phyloP scores from a whole-genome alignment of 2,329 filamentous ascomycete genomes.

The Fusarium siculi region DNA sequence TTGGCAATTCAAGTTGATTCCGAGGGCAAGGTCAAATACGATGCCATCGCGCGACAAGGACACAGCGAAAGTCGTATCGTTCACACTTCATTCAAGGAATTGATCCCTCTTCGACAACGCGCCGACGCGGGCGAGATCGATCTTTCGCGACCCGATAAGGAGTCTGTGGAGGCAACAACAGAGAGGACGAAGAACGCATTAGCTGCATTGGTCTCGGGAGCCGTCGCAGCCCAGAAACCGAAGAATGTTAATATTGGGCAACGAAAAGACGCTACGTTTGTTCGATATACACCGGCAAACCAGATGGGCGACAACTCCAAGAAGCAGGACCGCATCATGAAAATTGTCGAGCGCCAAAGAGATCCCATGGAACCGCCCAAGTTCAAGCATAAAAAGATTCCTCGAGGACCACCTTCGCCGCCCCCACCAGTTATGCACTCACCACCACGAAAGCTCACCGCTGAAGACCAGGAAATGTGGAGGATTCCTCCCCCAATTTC shows the following conservation, averaged over 20 bases:
- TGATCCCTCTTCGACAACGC: conserved; percentile 92
- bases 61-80: conserved; percentile 86
- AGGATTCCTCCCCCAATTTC: conserved; percentile 87
- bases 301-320: conserved; percentile 91
- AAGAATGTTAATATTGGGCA: conserved; percentile 90
- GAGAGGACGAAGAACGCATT: conserved; percentile 90
- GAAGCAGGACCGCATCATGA: conserved; percentile 97
- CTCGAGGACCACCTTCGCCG: conserved; percentile 88
- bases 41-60: conserved; percentile 90
- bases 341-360: conserved; percentile 92
- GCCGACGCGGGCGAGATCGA: conserved; percentile 94
- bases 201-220: conserved; percentile 82
- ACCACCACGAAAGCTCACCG: conserved; percentile 92
- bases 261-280: conserved; percentile 88
- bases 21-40: conserved; percentile 95
- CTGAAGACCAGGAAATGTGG: conserved; percentile 97
- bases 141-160: conserved; percentile 83
- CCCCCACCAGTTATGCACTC: conserved; percentile 96
- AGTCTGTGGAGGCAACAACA: conserved; percentile 84
- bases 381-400: conserved; percentile 99
- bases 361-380: conserved; percentile 98
- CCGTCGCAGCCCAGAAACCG: conserved; percentile 91
- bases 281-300: conserved; percentile 93
- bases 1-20: conserved; percentile 91
- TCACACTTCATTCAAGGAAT: conserved; percentile 94